Base-by-base conservation (phyloP, 257 asterid genomes). In the Gentiana macrophylla region DNA sequence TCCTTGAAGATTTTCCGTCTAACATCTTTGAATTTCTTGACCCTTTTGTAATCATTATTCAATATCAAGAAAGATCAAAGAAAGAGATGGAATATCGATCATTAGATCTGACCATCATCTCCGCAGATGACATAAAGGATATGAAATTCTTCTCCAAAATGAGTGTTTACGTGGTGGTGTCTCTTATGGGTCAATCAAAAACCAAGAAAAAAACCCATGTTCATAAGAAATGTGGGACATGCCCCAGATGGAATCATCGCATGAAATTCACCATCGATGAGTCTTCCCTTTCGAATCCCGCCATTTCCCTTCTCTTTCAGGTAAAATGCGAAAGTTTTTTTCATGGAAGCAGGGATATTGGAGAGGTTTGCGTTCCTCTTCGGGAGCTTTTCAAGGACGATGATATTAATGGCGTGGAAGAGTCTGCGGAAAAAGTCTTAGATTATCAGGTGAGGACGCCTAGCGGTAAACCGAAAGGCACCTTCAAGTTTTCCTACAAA, bases 391-490 rank as follows among this genome's bases (percentile, higher is more conserved):
- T 50, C 36, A 59, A 47, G 41, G 54, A 43, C 10, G 24, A n/a
- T 62, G 24, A 24, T 0, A 24, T 24, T 24, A 48, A 32, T 1
- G 57, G 57, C 1, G 35, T 13, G 12, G 37, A 76, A 37, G 33
- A 61, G 11, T 67, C 63, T 0, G 63, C 61, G 0, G 86, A 70
- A 1, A 74, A 56, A 45, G 49, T 69, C 11, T 77, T 72, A 43
- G 88, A 86, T 1, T 79, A 86, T 60, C 80, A 78, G 66, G 76
- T 89, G 11, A 46, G 60, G 60, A 82, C 84, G 9, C 34, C 75
- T 11, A 70, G 78, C 3, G 94, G 95, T 1, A 85, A 81, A 59
- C 72, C 83, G 10, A 89, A 80, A 45, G 97, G 97, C 5, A 68
- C 84, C 37, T 67, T 89, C 65, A 85, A 72, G 37, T 69, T 89